Percentiles rank a stretch among this genome's conserved stretches.
These are phyloP conservation scores for Alternaria sp. DNA, from an alignment of 2,329 filamentous ascomycete genomes.

Conservation along the genomic window DNA sequence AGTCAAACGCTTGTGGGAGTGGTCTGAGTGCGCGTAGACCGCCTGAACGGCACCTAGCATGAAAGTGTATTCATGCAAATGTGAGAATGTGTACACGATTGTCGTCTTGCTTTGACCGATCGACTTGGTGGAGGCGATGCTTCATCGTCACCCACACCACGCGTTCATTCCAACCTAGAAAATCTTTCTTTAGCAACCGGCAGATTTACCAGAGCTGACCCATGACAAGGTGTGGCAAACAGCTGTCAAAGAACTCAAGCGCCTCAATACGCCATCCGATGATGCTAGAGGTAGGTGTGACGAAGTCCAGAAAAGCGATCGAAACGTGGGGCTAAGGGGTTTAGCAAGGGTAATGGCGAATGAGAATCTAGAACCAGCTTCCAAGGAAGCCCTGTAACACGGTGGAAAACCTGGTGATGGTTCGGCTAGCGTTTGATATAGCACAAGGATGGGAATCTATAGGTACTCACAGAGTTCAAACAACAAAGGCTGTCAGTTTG, in stretches of 20 bases:
- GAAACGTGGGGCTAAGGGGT: slow-evolving; percentile 19
- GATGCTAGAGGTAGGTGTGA: slow-evolving; percentile 32
- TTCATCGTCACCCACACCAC: background rate
- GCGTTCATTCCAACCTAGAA: background rate
- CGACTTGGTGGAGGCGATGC: slow-evolving; percentile 5
- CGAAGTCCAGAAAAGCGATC: slow-evolving; percentile 11
- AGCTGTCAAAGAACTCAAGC: slow-evolving; percentile 11
- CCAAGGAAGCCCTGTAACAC: slow-evolving; percentile 11
- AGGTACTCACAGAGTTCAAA: slow-evolving; percentile 2
- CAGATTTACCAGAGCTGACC: slow-evolving; percentile 2
- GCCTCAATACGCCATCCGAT: slow-evolving; percentile 23
- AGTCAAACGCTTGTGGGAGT: slow-evolving; percentile 4
- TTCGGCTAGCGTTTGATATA: slow-evolving; percentile 32
- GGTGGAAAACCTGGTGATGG: slow-evolving; percentile 10
- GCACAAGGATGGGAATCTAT: slow-evolving; percentile 30
- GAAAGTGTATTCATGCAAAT: background rate
- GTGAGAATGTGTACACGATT: background rate
- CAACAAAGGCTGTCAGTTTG: background rate
- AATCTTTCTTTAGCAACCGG: slow-evolving; percentile 18
- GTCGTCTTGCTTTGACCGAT: background rate
- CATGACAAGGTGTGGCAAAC: slow-evolving; percentile 25
- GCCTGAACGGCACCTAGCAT: background rate
- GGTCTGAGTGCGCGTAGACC: background rate
- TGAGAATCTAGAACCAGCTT: slow-evolving; percentile 13
- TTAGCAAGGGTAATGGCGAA: slow-evolving; percentile 23